These are phyloP conservation scores for Acanthamoeba castellanii DNA, from an alignment of 208 protist species.

Conservation along the genomic window DNA sequence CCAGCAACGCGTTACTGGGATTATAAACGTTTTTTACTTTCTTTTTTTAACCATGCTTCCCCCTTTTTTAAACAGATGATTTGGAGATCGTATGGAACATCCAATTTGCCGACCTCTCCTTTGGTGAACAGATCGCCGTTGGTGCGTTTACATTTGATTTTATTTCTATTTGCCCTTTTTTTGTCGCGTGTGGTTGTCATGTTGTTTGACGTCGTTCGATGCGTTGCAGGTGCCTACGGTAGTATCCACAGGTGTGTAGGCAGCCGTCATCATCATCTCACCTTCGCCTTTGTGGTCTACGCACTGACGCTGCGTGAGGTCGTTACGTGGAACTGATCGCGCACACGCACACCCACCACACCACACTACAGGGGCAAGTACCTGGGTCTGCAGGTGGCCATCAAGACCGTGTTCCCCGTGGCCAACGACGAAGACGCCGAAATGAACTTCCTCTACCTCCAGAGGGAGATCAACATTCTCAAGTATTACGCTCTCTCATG, in stretches of 20 bases:
- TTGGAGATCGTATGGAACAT: constrained; percentile 35
- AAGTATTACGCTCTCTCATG: neutral
- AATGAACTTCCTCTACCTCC: constrained; percentile 65
- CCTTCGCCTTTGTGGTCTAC: too few species aligned
- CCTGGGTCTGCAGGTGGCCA: constrained; percentile 58
- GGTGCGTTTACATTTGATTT: neutral
- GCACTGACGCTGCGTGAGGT: too few species aligned
- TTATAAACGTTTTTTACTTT: neutral
- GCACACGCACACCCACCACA: neutral
- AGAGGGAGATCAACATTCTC: constrained; percentile 67
- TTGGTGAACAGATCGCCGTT: constrained; percentile 65
- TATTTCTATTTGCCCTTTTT: constrained; percentile 4
- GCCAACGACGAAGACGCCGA: constrained; percentile 58
- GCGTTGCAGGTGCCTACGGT: constrained; percentile 22
- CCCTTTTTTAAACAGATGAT: neutral
- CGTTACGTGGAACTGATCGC: neutral
- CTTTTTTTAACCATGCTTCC: too few species aligned
- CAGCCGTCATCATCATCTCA: neutral
- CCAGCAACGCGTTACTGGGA: neutral
- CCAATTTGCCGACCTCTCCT: neutral
- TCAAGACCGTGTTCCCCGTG: constrained; percentile 67
- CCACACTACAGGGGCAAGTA: constrained; percentile 13
- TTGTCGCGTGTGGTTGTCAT: neutral
- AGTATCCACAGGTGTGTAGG: constrained; percentile 30
- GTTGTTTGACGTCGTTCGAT: too few species aligned